Evolutionary conservation across 2,329 filamentous ascomycete genomes (phyloP).

Genomic region (Ascochyta lentis): DNA sequence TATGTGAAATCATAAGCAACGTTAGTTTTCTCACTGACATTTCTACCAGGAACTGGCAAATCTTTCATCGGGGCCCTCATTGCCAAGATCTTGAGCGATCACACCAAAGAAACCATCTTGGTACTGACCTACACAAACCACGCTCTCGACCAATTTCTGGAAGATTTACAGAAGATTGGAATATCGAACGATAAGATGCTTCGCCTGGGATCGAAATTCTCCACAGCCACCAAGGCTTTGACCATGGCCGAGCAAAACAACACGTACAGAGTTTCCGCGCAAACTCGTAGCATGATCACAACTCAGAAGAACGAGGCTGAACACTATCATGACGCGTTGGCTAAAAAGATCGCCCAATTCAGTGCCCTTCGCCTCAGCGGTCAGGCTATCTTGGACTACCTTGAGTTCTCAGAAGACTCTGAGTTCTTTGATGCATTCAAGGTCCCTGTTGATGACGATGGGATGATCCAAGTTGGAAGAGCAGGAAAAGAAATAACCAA

Average conservation of each 20-base stretch:
- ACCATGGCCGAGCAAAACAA: conserved; percentile 54
- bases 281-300: conserved; percentile 54
- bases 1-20: too few relatives aligned
- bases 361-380: conserved; percentile 3
- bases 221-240: conserved; percentile 56
- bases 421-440: conserved; percentile 65
- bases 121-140: conserved; percentile 73
- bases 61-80: conserved; percentile 73
- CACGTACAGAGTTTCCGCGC: conserved; percentile 39
- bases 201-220: conserved; percentile 68
- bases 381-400: conserved; percentile 50
- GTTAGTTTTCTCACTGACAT: conserved; percentile 14
- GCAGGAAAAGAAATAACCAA: conserved; percentile 54
- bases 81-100: conserved; percentile 61
- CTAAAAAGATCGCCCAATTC: conserved; percentile 21
- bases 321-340: conserved; percentile 35
- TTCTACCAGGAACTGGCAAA: conserved; percentile 70
- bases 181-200: conserved; percentile 61
- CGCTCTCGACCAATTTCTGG: conserved; percentile 58
- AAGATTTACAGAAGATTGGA: conserved; percentile 67
- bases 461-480: conserved; percentile 56
- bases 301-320: conserved; percentile 48
- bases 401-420: conserved; percentile 62
- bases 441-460: conserved; percentile 55
- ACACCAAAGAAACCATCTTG: conserved; percentile 61